Conservation (phyloP, 2,329 filamentous ascomycete species). For the Fusarium zealandicum region DNA sequence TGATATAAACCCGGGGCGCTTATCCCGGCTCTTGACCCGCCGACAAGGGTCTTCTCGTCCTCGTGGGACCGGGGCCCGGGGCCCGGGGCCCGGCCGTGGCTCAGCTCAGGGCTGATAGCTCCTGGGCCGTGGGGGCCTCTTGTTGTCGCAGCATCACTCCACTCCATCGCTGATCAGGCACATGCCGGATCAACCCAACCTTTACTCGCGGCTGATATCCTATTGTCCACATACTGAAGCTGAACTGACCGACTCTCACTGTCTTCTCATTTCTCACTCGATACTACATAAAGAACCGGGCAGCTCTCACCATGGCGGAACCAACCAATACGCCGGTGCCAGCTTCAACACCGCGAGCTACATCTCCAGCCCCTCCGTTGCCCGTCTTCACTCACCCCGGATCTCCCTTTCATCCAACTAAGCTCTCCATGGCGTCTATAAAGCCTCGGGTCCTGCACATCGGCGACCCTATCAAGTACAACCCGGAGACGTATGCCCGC, state of each 20-base stretch:
- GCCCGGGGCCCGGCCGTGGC: neutral
- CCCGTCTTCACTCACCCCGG: slow-evolving; percentile 33
- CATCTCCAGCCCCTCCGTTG: slow-evolving; percentile 48
- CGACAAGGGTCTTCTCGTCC: slow-evolving; percentile 16
- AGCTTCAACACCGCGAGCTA: slow-evolving; percentile 53
- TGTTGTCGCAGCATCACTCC: slow-evolving; percentile 20
- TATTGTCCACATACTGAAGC: neutral
- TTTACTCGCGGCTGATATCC: neutral
- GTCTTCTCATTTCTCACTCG: neutral
- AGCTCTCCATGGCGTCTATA: slow-evolving; percentile 34
- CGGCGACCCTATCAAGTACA: slow-evolving; percentile 68
- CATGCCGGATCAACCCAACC: neutral
- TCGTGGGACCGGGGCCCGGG: slow-evolving; percentile 13
- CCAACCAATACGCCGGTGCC: slow-evolving; percentile 57
- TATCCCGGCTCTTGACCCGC: slow-evolving; percentile 13
- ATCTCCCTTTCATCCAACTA: slow-evolving; percentile 39
- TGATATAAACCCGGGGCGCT: slow-evolving; percentile 8
- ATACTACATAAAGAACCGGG: neutral
- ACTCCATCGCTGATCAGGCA: slow-evolving; percentile 18
- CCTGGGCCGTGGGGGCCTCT: slow-evolving; percentile 3
- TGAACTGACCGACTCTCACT: neutral
- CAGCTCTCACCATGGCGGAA: slow-evolving; percentile 51
- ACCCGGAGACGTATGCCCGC: slow-evolving; percentile 54
- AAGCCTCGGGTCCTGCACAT: slow-evolving; percentile 73
- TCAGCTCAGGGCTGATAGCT: too few species aligned